Conservation (phyloP, 176 grass and related monocot genomes). For the Oryza meyeriana region DNA sequence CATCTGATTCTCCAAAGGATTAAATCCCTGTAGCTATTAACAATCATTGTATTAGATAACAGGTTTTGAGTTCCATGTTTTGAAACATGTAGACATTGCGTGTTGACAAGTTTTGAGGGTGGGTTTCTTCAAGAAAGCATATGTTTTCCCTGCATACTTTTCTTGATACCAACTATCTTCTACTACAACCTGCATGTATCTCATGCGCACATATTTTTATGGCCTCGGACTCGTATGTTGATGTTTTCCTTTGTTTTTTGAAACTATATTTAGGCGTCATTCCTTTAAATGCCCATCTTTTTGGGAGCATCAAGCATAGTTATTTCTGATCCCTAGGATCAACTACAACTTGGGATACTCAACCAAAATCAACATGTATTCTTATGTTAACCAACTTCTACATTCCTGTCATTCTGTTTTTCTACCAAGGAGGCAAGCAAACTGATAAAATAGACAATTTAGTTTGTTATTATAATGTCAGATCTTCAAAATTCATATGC, state of each 20-base stretch:
- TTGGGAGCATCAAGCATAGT: not conserved
- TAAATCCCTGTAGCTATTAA: not conserved
- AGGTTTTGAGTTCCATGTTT: not conserved
- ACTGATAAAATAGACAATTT: not conserved
- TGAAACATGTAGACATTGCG: not conserved
- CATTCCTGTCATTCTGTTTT: not conserved
- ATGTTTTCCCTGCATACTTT: not conserved
- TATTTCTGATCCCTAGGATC: not conserved
- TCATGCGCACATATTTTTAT: not conserved
- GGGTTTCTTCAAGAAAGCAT: not conserved
- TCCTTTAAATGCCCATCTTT: not conserved
- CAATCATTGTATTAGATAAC: not conserved
- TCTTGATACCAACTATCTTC: not conserved
- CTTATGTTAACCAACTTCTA: not conserved
- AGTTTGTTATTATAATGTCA: not conserved
- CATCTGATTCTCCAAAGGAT: no score
- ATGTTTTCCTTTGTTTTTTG: not conserved
- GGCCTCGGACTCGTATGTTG: not conserved
- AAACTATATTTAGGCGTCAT: not conserved
- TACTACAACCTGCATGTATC: not conserved
- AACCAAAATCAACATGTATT: not conserved
- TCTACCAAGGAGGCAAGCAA: not conserved
- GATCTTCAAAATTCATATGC: not conserved
- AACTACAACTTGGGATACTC: constrained; percentile 4
- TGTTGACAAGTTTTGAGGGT: not conserved